These are phyloP conservation scores for Lepidopterella palustris DNA, from an alignment of 495 filamentous ascomycete species.

Conservation along the genomic window DNA sequence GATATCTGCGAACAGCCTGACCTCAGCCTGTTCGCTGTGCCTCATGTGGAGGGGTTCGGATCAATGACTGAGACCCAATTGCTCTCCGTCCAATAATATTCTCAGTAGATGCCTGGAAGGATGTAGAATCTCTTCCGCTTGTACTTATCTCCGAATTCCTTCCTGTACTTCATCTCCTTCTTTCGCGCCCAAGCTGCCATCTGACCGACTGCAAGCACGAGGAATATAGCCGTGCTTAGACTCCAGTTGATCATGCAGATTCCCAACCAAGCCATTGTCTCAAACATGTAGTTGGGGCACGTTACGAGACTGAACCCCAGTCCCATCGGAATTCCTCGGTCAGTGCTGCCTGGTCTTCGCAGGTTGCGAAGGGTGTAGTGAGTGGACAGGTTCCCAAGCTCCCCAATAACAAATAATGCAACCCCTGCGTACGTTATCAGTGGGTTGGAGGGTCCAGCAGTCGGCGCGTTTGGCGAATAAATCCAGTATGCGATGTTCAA, in stretches of 20 bases:
- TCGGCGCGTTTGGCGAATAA: constrained; percentile 64
- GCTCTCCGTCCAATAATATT: neutral
- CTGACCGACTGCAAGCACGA: constrained; percentile 56
- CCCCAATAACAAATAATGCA: constrained; percentile 64
- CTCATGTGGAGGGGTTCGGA: too few relatives aligned
- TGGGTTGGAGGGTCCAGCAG: constrained; percentile 45
- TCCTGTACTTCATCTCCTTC: constrained; percentile 85
- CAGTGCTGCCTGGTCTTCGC: constrained; percentile 71
- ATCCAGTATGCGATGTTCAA: constrained; percentile 77
- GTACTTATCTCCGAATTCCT: constrained; percentile 85
- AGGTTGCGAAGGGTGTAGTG: constrained; percentile 71
- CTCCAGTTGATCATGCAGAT: constrained; percentile 69
- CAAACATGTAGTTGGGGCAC: constrained; percentile 96
- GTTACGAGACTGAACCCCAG: constrained; percentile 84
- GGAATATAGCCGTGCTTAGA: constrained; percentile 67
- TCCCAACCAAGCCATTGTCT: constrained; percentile 77
- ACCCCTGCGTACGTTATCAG: constrained; percentile 55
- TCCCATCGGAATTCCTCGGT: constrained; percentile 79
- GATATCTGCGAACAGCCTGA: too few relatives aligned
- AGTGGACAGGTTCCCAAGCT: constrained; percentile 70
- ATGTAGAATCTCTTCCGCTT: constrained; percentile 79
- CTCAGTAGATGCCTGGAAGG: constrained; percentile 60
- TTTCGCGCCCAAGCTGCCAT: constrained; percentile 85
- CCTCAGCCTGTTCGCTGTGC: too few relatives aligned
- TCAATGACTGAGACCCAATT: neutral